These are phyloP conservation scores for Hygrocybe coccinea DNA, from an alignment of 768 basidiomycete genomes.

Conservation along the genomic window DNA sequence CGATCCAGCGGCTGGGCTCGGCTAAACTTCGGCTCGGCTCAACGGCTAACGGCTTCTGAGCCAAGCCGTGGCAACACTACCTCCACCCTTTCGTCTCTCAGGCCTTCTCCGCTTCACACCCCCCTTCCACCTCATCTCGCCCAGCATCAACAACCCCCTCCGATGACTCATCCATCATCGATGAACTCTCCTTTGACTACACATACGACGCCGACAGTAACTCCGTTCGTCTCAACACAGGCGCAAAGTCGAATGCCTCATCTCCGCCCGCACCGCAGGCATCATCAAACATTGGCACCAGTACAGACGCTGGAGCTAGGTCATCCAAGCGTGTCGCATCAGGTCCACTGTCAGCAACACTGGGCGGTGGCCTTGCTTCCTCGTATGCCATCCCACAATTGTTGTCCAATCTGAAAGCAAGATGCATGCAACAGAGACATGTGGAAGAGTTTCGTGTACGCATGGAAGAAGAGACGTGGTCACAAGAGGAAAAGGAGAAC, in stretches of 20 bases:
- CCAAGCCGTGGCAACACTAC: too few relatives aligned
- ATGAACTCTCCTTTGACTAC: conserved; percentile 66
- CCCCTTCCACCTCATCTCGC: conserved; percentile 27
- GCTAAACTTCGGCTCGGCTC: too few relatives aligned
- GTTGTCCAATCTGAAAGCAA: conserved; percentile 5
- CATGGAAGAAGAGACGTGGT: conserved; percentile 5
- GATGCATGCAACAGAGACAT: conserved; percentile 8
- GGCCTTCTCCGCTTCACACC: conserved; percentile 33
- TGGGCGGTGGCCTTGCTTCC: conserved; percentile 10
- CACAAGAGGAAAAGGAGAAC: conserved; percentile 49
- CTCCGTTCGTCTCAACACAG: conserved; percentile 54
- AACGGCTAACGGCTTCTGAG: too few relatives aligned
- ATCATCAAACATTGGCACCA: conserved; percentile 28
- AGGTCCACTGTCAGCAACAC: conserved; percentile 39
- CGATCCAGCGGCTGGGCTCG: too few relatives aligned
- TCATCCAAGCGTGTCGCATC: conserved; percentile 67
- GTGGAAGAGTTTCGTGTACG: conserved; percentile 8
- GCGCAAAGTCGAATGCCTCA: conserved; percentile 43
- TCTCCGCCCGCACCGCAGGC: conserved; percentile 32
- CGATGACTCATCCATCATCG: conserved; percentile 56
- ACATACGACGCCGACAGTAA: conserved; percentile 52
- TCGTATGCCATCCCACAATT: conserved; percentile 28
- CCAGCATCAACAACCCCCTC: conserved; percentile 37
- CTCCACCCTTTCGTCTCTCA: background rate
- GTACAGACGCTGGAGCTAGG: conserved; percentile 30